phyloP scores from a whole-genome alignment of 306 rosid species.

The Inga oerstediana region DNA sequence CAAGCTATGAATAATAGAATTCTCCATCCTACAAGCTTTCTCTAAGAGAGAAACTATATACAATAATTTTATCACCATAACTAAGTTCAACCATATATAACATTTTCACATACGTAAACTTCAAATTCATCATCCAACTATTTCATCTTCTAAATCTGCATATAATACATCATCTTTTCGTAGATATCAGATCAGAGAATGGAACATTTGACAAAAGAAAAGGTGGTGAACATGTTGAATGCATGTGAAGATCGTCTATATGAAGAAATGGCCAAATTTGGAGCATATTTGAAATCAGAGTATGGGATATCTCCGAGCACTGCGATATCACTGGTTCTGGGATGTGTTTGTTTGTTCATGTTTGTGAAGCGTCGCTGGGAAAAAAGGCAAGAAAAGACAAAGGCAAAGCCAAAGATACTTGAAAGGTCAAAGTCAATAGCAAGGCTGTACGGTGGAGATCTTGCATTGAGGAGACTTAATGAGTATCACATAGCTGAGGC shows the following conservation, averaged over 20 bases:
- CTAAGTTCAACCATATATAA: background rate
- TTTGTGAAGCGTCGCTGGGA: background rate
- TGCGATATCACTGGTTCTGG: slow-evolving; percentile 12
- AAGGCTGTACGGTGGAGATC: slow-evolving; percentile 47
- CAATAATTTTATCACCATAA: background rate
- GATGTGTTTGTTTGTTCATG: slow-evolving; percentile 25
- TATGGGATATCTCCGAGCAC: slow-evolving; percentile 36
- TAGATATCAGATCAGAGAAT: background rate
- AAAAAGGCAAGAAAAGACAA: background rate
- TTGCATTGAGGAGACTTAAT: slow-evolving; percentile 48
- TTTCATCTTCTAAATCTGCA: background rate
- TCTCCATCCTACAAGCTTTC: background rate
- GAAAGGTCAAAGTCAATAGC: slow-evolving; percentile 51
- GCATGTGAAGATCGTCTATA: background rate
- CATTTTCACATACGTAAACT: background rate
- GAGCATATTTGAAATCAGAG: background rate
- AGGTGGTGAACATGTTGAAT: background rate
- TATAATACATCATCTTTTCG: background rate
- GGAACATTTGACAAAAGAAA: background rate
- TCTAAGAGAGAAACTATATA: background rate
- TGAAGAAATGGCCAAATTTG: background rate
- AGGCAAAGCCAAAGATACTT: background rate
- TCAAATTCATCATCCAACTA: background rate
- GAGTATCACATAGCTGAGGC: slow-evolving; percentile 40
- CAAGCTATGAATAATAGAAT: background rate